These are phyloP conservation scores for Gypsophila paniculata DNA, from an alignment of 179 eudicot species.

Conservation along the genomic window DNA sequence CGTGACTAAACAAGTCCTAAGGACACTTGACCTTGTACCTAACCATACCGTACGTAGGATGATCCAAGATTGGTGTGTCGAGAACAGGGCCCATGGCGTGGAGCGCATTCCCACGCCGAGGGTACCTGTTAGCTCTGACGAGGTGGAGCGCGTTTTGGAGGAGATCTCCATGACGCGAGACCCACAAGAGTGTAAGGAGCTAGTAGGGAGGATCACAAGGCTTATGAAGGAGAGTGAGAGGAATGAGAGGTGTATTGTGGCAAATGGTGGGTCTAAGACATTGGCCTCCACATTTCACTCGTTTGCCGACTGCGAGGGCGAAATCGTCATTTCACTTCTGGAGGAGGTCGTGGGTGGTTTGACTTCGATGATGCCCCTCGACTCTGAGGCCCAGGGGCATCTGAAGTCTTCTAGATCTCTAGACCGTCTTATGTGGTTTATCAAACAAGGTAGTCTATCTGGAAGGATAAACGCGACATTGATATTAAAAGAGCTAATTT, in stretches of 20 bases:
- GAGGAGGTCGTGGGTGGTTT: conserved; percentile 42
- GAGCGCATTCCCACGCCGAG: conserved; percentile 66
- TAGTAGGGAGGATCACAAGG: conserved; percentile 36
- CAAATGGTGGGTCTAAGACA: conserved; percentile 29
- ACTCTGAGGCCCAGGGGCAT: conserved; percentile 26
- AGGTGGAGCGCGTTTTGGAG: conserved; percentile 36
- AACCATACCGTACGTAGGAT: conserved; percentile 54
- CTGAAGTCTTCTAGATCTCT: conserved; percentile 37
- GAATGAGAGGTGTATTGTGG: conserved; percentile 41
- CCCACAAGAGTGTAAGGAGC: conserved; percentile 31
- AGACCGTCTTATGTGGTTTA: conserved; percentile 40
- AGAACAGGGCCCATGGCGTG: conserved; percentile 36
- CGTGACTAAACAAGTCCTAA: conserved; percentile 46
- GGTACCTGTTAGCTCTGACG: conserved; percentile 39
- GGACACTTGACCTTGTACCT: conserved; percentile 51
- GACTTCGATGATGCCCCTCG: conserved; percentile 34
- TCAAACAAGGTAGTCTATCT: conserved; percentile 41
- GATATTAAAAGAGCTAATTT: conserved; percentile 42
- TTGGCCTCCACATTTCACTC: conserved; percentile 35
- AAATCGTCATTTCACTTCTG: conserved; percentile 28
- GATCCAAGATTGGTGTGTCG: conserved; percentile 81
- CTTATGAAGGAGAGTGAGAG: conserved; percentile 53
- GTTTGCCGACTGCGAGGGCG: conserved; percentile 30
- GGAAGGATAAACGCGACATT: conserved; percentile 40
- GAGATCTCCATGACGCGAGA: conserved; percentile 21